A percentile compares a stretch with the other conserved stretches of the same genome.
These are phyloP conservation scores for Penicillium waksmanii DNA, from an alignment of 495 filamentous ascomycete species.

Conservation along the genomic window DNA sequence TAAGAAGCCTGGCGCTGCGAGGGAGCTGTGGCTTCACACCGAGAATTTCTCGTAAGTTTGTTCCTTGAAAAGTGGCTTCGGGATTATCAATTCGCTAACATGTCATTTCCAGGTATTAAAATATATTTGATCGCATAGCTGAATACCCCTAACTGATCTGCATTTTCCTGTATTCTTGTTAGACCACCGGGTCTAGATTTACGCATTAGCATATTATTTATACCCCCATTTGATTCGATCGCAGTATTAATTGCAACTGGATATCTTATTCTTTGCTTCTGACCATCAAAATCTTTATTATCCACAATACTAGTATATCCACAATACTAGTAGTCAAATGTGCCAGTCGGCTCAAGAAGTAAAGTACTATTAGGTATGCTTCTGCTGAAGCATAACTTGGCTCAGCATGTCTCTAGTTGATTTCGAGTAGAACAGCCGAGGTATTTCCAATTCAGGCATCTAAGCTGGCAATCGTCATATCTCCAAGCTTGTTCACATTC, in stretches of 20 bases:
- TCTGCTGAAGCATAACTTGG: no score
- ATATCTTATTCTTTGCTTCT: not conserved
- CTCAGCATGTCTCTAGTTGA: not conserved
- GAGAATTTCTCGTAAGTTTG: conserved; percentile 29
- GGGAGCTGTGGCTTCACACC: conserved; percentile 28
- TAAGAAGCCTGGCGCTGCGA: conserved; percentile 12
- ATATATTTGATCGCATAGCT: not conserved
- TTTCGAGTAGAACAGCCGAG: not conserved
- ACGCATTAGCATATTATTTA: not conserved
- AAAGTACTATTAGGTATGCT: no score
- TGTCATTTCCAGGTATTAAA: not conserved
- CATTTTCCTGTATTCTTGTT: not conserved
- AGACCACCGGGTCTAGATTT: not conserved
- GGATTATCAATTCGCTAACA: not conserved
- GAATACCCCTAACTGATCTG: not conserved
- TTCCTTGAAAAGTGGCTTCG: not conserved
- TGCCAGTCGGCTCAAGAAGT: no score
- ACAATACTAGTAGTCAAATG: not conserved
- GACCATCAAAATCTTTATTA: no score
- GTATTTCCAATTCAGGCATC: not conserved
- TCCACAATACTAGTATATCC: no score
- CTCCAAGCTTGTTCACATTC: no score
- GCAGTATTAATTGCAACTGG: not conserved
- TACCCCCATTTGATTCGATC: not conserved
- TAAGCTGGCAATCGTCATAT: no score